Percentiles rank a stretch among this genome's conserved stretches.
Conservation (phyloP, 768 basidiomycete species). For the Pisolithus microcarpus region DNA sequence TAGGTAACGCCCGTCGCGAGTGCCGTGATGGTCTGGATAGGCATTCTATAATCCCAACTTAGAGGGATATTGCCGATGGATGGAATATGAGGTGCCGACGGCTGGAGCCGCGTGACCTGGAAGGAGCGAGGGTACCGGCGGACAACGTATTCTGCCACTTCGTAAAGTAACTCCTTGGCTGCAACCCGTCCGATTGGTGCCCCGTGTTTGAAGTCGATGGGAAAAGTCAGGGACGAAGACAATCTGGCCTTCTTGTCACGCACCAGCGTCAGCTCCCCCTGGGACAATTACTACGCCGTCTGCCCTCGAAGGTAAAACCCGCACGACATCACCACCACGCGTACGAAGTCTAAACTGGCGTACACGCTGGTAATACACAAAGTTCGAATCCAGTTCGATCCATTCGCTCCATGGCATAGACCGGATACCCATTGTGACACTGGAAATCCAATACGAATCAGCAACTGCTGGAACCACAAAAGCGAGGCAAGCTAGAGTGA, state of each 20-base stretch:
- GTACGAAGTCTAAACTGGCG: slow-evolving; percentile 46
- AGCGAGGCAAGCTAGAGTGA: neutral
- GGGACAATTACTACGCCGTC: slow-evolving; percentile 30
- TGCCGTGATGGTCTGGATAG: slow-evolving; percentile 48
- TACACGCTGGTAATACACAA: slow-evolving; percentile 49
- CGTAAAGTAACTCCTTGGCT: slow-evolving; percentile 65
- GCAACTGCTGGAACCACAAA: neutral
- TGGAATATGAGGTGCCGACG: slow-evolving; percentile 5
- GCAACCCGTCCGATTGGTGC: neutral
- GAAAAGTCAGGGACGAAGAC: neutral
- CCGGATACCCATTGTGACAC: slow-evolving; percentile 69
- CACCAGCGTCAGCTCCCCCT: slow-evolving; percentile 27
- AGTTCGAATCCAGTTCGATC: slow-evolving; percentile 65
- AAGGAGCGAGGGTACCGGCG: slow-evolving; percentile 56
- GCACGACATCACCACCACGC: slow-evolving; percentile 42
- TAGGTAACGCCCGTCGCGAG: slow-evolving; percentile 42
- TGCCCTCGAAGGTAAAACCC: slow-evolving; percentile 36
- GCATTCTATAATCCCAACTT: slow-evolving; percentile 37
- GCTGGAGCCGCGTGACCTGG: slow-evolving; percentile 35
- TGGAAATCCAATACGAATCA: slow-evolving; percentile 14
- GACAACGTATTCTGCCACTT: slow-evolving; percentile 59
- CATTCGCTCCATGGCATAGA: slow-evolving; percentile 54
- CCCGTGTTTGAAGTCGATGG: neutral
- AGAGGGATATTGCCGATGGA: slow-evolving; percentile 19
- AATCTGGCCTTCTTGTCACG: neutral